Conservation (phyloP, 371 early-diverging fungal species). For the Paraphysoderma sedebokerense region DNA sequence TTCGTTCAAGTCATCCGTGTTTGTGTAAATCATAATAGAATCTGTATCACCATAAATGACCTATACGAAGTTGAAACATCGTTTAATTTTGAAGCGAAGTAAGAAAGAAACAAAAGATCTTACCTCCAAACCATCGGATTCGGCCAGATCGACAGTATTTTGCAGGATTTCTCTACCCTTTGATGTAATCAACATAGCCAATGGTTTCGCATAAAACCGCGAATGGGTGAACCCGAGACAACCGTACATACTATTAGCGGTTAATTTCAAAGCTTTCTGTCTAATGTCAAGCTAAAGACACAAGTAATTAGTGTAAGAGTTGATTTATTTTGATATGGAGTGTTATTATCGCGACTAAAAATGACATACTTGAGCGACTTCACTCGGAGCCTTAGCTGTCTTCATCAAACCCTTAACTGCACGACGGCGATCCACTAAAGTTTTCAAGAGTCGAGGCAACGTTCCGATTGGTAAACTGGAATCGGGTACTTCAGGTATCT, state of each 20-base stretch:
- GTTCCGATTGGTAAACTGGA: slow-evolving; percentile 48
- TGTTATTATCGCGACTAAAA: neutral
- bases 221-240: slow-evolving; percentile 94
- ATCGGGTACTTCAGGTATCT: slow-evolving; percentile 62
- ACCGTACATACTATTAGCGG: slow-evolving; percentile 99
- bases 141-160: slow-evolving; percentile 81
- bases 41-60: slow-evolving; percentile 99
- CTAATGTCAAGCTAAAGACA: slow-evolving; percentile 73
- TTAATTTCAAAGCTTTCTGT: slow-evolving; percentile 95
- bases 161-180: slow-evolving; percentile 97
- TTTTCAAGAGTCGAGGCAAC: slow-evolving; percentile 78
- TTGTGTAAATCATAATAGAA: slow-evolving; percentile 98
- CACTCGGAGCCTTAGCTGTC: slow-evolving; percentile 31
- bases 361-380: slow-evolving; percentile 32
- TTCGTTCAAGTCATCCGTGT: slow-evolving; percentile 47
- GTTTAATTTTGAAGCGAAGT: too few relatives aligned
- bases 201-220: slow-evolving; percentile 94
- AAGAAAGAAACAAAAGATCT: slow-evolving; percentile 3
- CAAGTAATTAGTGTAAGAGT: neutral
- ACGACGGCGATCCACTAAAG: slow-evolving; percentile 78
- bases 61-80: slow-evolving; percentile 6
- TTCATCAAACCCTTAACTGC: slow-evolving; percentile 88
- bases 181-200: slow-evolving; percentile 96
- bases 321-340: neutral
- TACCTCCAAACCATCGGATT: slow-evolving; percentile 53